A percentile compares a stretch with the other conserved stretches of the same genome.
These are phyloP conservation scores for Globisporangium paddicum DNA, from an alignment of 352 stramenopile genomes.

Conservation along the genomic window DNA sequence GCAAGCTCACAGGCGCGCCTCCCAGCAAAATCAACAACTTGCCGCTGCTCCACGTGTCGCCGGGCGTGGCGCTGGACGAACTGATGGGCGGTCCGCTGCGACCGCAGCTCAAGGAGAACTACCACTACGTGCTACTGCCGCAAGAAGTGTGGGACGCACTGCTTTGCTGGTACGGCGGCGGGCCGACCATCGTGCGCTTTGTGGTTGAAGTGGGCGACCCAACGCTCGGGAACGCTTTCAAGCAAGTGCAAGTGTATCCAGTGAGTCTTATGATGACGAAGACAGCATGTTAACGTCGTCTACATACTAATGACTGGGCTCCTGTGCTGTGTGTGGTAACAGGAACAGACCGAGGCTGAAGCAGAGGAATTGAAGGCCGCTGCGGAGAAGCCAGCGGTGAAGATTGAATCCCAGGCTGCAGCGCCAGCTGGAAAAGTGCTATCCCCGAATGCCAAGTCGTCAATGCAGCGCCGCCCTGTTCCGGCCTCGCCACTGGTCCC, in stretches of 20 bases:
- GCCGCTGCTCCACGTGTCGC: conserved; percentile 47
- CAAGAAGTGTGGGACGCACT: conserved; percentile 78
- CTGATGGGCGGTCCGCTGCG: conserved; percentile 63
- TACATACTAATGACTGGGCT: not conserved
- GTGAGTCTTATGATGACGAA: conserved; percentile 16
- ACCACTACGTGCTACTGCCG: conserved; percentile 70
- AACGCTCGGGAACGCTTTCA: conserved; percentile 49
- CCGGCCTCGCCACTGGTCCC: conserved; percentile 21
- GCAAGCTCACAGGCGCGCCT: conserved; percentile 11
- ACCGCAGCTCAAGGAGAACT: conserved; percentile 64
- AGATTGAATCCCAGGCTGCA: conserved; percentile 1
- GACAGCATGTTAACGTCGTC: not conserved
- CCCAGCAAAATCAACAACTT: conserved; percentile 64
- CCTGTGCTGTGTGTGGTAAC: not conserved
- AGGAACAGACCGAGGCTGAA: conserved; percentile 36
- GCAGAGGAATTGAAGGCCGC: conserved; percentile 12
- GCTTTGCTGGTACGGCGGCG: conserved; percentile 59
- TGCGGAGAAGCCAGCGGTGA: conserved; percentile 15
- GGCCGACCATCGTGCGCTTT: conserved; percentile 69
- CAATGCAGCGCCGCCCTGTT: conserved; percentile 11
- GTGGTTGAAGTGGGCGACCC: conserved; percentile 61
- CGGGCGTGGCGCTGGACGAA: conserved; percentile 44
- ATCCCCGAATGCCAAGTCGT: conserved; percentile 21
- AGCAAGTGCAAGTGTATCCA: conserved; percentile 75
- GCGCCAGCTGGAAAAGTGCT: not conserved